Evolutionary conservation across 805 yeast genomes (phyloP), one percentile per base, ranked within the genome.

Genomic region (Sugiyamaella marilandica): DNA sequence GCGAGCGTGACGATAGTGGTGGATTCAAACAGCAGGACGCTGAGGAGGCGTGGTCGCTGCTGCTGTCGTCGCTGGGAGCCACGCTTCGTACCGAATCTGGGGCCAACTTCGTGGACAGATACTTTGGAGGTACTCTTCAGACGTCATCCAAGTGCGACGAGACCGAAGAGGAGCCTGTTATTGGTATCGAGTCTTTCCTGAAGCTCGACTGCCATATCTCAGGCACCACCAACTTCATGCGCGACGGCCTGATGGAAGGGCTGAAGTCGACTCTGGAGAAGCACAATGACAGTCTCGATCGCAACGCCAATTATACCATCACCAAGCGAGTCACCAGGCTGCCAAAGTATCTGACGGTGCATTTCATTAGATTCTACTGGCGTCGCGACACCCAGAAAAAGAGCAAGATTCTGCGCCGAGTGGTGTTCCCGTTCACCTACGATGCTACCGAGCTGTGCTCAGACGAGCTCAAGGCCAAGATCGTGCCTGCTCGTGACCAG

Each of bases 361-460:
- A 94, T 67, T 94, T 87, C 70, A 94, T 94, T 57, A 80, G 99
- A 65, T 94, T 94, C 67, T 94, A 83, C 70, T 94, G 99, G 99
- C 87, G 92, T 67, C 81, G 92, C 65, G 95, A 92, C 53, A 87
- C 95, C 2, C 81, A 81, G 59, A 87, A 85, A 70, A 94, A 94
- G 73, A 86, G 96, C 16, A 94, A 94, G 71, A 94, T 94, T 66
- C 76, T 94, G 67, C 83, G 99, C 67, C 89, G 85, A 72, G 99
- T 94, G 24, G 87, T 84, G 58, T 94, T 94, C 73, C 99, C 99
- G 41, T 87, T 90, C 71, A 52, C 35, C 26, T 74, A 92, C 53
- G 99, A 94, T 67, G 75, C 89, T 37, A 79, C 91, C 14, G 97
- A 91, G 65, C 73, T 91, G 72, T 76, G 94, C 61, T 90, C 90